Conservation (phyloP, 345 rosid genomes). For the Abelmoschus esculentus region DNA sequence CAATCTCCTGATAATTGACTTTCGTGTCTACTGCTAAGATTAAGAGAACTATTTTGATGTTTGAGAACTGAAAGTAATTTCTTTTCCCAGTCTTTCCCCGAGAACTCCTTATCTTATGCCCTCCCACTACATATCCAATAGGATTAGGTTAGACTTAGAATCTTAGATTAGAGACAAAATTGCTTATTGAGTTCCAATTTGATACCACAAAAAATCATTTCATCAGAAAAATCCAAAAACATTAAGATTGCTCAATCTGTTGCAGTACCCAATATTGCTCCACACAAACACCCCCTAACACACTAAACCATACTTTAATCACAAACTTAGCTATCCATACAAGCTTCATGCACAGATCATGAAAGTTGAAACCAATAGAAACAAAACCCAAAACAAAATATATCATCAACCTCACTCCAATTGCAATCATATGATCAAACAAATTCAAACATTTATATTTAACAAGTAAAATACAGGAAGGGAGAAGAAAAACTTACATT, state of each 20-base stretch:
- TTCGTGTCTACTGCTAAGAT: background rate
- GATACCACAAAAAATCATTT: background rate
- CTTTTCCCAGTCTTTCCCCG: background rate
- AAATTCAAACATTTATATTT: too few relatives aligned
- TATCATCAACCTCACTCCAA: background rate
- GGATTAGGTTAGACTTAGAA: background rate
- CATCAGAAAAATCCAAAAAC: background rate
- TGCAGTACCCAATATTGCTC: background rate
- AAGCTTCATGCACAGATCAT: background rate
- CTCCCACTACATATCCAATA: background rate
- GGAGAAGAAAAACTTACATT: background rate
- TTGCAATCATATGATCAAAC: background rate
- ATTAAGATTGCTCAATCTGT: background rate
- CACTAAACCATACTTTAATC: background rate
- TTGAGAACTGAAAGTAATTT: background rate
- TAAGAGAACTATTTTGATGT: background rate
- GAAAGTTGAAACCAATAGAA: background rate
- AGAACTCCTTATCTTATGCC: background rate
- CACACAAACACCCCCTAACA: background rate
- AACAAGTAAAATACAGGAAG: background rate
- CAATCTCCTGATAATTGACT: background rate
- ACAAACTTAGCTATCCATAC: background rate
- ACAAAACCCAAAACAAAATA: background rate
- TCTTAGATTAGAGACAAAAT: background rate
- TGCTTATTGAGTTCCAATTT: background rate